phyloP scores from a whole-genome alignment of 257 asterid species.

The Buddleja alternifolia region DNA sequence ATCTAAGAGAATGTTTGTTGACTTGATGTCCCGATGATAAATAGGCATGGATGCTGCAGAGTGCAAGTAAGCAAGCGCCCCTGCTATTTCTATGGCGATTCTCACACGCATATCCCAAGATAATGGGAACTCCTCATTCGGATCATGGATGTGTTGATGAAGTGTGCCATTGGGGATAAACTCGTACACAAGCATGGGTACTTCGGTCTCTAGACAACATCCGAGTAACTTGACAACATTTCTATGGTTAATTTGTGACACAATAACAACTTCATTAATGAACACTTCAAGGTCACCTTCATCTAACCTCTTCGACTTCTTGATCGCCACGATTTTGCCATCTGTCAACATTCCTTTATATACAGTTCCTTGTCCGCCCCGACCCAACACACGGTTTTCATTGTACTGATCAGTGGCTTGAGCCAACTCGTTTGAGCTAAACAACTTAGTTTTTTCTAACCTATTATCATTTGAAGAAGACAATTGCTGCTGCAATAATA shows the following conservation, averaged over 20 bases:
- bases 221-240: constrained; percentile 39
- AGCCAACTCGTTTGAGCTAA: constrained; percentile 31
- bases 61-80: constrained; percentile 47
- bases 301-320: constrained; percentile 37
- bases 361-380: constrained; percentile 53
- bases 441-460: constrained; percentile 34
- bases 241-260: constrained; percentile 41
- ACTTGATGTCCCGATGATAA: constrained; percentile 46
- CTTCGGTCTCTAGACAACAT: constrained; percentile 39
- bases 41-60: constrained; percentile 42
- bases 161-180: constrained; percentile 44
- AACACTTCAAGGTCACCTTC: constrained; percentile 39
- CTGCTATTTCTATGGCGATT: constrained; percentile 40
- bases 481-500: constrained; percentile 39
- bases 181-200: constrained; percentile 43
- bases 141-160: constrained; percentile 40
- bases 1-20: constrained; percentile 43
- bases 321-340: constrained; percentile 45
- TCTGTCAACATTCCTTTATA: constrained; percentile 48
- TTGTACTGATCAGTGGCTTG: constrained; percentile 39
- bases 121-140: constrained; percentile 34
- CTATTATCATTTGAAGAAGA: constrained; percentile 31
- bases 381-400: constrained; percentile 43
- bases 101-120: constrained; percentile 39
- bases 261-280: constrained; percentile 47